phyloP scores from a whole-genome alignment of 176 grass and related monocot species.

The Areca catechu region DNA sequence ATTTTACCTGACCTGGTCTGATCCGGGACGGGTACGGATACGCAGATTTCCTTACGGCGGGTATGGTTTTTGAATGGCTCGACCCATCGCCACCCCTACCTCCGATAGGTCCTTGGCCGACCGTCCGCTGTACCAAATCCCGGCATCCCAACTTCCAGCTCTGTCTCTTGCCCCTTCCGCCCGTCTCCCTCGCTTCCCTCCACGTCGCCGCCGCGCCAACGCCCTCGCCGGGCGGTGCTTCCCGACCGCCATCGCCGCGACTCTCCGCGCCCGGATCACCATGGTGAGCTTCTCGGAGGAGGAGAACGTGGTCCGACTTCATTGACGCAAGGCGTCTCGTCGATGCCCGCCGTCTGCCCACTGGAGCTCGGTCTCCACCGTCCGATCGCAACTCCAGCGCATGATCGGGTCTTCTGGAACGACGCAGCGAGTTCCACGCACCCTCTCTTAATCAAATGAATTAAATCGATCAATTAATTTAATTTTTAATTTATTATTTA shows the following conservation, averaged over 20 bases:
- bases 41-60: too few species aligned
- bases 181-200: conserved; percentile 17
- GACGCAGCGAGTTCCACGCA: conserved; percentile 15
- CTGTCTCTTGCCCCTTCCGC: conserved; percentile 11
- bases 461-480: too few species aligned
- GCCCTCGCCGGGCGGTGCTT: conserved; percentile 22
- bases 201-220: conserved; percentile 34
- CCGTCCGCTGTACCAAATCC: too few species aligned
- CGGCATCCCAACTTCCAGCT: neutral
- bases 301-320: conserved; percentile 19
- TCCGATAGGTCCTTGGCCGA: too few species aligned
- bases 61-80: too few species aligned
- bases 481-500: too few species aligned
- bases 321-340: conserved; percentile 16
- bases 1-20: too few species aligned
- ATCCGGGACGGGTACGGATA: too few species aligned
- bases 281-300: conserved; percentile 76
- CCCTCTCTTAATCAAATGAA: too few species aligned
- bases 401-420: conserved; percentile 43
- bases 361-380: conserved; percentile 39
- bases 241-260: neutral
- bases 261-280: conserved; percentile 18
- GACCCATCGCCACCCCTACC: too few species aligned
- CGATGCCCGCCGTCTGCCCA: conserved; percentile 25
- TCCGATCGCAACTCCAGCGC: conserved; percentile 19